Base-by-base conservation (phyloP, 1,284 basidiomycete species). In the Cutaneotrichosporon cavernicola region DNA sequence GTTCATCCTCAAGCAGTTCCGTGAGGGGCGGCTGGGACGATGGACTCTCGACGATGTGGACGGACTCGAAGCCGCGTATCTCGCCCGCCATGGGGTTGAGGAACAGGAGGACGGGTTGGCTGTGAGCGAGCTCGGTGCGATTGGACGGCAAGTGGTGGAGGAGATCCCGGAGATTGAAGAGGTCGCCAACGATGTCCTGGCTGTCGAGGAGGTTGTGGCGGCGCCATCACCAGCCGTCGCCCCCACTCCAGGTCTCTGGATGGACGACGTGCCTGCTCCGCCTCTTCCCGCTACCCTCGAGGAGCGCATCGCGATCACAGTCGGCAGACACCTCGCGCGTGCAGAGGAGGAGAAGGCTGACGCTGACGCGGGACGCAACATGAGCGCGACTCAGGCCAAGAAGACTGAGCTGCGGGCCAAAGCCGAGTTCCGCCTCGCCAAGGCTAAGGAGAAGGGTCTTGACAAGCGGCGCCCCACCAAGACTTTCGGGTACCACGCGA, bases 1-100 rank as follows among this genome's bases (percentile, higher is more conserved):
- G n/a, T 91, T 88, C 84, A 88, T 97, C 73, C 85, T 96, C 47
- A 83, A 86, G 52, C 90, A 90, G 85, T 97, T 93, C 87, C 86
- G 94, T 56, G 88, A 89, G 30, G 84, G 76, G 82, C 91, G 80
- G 59, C 69, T 84, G 22, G 83, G 83, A 2, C 69, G 76, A 26
- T 84, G 81, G 81, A 83, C 83, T 14, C 64, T 84, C 56, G 83
- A 84, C 66, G 80, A 83, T 49, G 69, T 83, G 36, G 78, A 77
- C 21, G 58, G 66, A 9, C 47, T 26, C 9, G 66, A 68, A 36
- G 61, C 47, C 1, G 56, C 56, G 3, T 68, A 56, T 36, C 18
- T 65, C 11, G 43, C 47, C 6, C 47, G 49, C 4, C 26, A 43
- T 5, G 32, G 11, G 8, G 13, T 22, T 21, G 21, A 18, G 21